phyloP scores from a whole-genome alignment of 768 basidiomycete species.

The Rhodotorula diobovata region DNA sequence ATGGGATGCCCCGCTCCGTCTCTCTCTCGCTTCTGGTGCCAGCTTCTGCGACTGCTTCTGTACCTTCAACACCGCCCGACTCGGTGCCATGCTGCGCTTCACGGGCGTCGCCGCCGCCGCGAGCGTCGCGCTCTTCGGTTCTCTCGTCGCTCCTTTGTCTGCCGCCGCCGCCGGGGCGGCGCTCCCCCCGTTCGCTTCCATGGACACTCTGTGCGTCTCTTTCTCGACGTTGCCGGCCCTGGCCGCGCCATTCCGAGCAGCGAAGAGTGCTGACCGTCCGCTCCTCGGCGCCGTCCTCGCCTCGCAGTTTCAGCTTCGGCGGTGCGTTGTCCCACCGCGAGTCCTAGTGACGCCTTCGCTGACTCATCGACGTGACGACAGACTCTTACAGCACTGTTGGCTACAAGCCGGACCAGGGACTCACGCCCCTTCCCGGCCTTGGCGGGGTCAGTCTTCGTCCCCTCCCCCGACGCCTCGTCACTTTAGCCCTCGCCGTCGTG shows the following conservation, averaged over 20 bases:
- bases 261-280: not conserved
- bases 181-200: not conserved
- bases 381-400: conserved; percentile 18
- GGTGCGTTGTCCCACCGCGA: not conserved
- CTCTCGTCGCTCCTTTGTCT: too few relatives aligned
- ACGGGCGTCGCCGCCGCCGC: too few relatives aligned
- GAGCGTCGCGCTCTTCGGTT: too few relatives aligned
- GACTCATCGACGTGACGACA: not conserved
- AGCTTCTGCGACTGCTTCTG: not conserved
- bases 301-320: not conserved
- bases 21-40: not conserved
- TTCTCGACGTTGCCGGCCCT: not conserved
- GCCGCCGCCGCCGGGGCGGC: not conserved
- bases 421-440: not conserved
- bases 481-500: too few relatives aligned
- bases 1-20: too few relatives aligned
- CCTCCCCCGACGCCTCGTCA: not conserved
- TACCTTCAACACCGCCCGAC: not conserved
- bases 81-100: too few relatives aligned
- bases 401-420: not conserved
- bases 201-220: not conserved
- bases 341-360: too few relatives aligned
- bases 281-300: not conserved
- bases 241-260: too few relatives aligned
- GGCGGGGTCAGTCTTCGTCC: not conserved